Conservation (phyloP, 1,284 basidiomycete genomes). For the Ceratobasidium sp. region DNA sequence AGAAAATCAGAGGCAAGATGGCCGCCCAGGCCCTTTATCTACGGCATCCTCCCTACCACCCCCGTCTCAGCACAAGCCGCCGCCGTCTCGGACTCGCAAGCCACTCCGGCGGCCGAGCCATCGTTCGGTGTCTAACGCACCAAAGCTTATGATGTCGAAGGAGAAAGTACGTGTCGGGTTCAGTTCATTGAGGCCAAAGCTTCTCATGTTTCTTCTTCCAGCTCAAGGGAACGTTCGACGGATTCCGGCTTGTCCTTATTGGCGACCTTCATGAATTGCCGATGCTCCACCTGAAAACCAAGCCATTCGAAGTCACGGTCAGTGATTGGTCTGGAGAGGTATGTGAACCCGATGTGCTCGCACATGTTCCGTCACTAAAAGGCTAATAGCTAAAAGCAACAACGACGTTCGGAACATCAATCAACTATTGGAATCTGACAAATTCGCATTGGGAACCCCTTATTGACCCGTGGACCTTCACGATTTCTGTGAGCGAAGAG, state of each 20-base stretch:
- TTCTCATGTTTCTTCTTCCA: constrained; percentile 55
- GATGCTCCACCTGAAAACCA: constrained; percentile 89
- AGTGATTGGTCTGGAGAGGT: constrained; percentile 97
- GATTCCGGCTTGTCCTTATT: constrained; percentile 93
- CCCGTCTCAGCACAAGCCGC: constrained; percentile 28
- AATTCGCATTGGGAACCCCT: constrained; percentile 99
- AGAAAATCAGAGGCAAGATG: constrained; percentile 13
- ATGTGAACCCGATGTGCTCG: constrained; percentile 48
- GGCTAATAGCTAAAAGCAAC: constrained; percentile 78
- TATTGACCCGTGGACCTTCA: constrained; percentile 97
- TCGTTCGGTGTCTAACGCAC: constrained; percentile 53
- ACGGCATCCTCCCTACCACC: constrained; percentile 23
- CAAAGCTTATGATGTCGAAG: constrained; percentile 78
- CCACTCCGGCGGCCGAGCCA: constrained; percentile 36
- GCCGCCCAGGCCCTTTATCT: constrained; percentile 4
- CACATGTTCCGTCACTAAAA: not conserved
- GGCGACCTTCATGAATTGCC: constrained; percentile 97
- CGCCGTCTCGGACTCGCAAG: constrained; percentile 31
- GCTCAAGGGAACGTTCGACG: constrained; percentile 88
- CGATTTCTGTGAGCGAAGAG: constrained; percentile 71
- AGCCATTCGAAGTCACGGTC: constrained; percentile 85
- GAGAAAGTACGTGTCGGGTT: constrained; percentile 72
- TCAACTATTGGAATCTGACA: constrained; percentile 97
- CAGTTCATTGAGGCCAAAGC: constrained; percentile 8
- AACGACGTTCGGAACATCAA: constrained; percentile 82